phyloP scores from a whole-genome alignment of 192 early-diverging fungal species.

The Coemansia reversa region DNA sequence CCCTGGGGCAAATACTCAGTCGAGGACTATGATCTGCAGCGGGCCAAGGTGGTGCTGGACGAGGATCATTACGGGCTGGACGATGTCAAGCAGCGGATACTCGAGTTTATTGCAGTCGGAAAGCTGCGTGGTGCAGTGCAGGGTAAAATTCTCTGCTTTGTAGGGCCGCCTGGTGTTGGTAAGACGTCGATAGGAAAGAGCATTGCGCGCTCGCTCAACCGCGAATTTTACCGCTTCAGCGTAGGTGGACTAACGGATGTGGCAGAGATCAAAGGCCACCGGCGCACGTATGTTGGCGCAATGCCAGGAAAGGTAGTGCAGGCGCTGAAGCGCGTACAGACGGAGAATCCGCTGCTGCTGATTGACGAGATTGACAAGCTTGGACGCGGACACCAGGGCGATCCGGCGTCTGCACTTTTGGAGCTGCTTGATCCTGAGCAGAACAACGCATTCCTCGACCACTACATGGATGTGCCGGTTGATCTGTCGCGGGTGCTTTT shows the following conservation, averaged over 20 bases:
- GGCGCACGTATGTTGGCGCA: slow-evolving; percentile 97
- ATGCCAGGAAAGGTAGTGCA: slow-evolving; percentile 99
- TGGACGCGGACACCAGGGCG: slow-evolving; percentile 96
- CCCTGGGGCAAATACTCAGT: slow-evolving; percentile 90
- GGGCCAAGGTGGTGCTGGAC: slow-evolving; percentile 86
- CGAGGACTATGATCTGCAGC: slow-evolving; percentile 92
- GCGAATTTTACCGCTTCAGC: slow-evolving; percentile 96
- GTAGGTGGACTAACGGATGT: slow-evolving; percentile 98
- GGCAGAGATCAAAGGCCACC: slow-evolving; percentile 99
- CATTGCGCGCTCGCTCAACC: slow-evolving; percentile 89
- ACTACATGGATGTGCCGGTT: slow-evolving; percentile 99
- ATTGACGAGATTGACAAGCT: slow-evolving; percentile 99
- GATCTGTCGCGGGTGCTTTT: slow-evolving; percentile 98
- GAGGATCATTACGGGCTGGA: slow-evolving; percentile 99
- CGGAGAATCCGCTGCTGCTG: slow-evolving; percentile 95
- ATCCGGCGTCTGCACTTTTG: slow-evolving; percentile 93
- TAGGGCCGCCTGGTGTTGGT: slow-evolving; percentile 99
- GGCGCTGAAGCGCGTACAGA: slow-evolving; percentile 97
- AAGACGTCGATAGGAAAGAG: slow-evolving; percentile 98
- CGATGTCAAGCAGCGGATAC: slow-evolving; percentile 98
- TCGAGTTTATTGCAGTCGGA: slow-evolving; percentile 99
- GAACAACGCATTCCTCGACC: slow-evolving; percentile 95
- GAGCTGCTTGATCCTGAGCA: slow-evolving; percentile 98
- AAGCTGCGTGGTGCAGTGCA: slow-evolving; percentile 94
- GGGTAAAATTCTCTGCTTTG: slow-evolving; percentile 97